These are phyloP conservation scores for Sarcomyxa edulis DNA, from an alignment of 768 basidiomycete genomes.

Conservation along the genomic window DNA sequence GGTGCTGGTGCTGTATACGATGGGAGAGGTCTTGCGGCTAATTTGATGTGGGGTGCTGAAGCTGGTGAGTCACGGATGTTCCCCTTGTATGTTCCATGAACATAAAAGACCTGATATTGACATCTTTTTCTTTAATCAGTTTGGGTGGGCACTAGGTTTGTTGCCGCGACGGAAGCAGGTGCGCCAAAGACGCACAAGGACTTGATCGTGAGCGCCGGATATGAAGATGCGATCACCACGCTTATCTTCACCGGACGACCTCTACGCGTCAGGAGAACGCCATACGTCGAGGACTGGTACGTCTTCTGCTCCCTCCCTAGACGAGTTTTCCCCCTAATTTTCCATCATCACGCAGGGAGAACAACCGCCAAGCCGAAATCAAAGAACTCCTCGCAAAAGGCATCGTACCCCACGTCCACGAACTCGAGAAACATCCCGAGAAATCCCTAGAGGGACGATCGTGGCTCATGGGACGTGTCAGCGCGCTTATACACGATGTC, in stretches of 20 bases:
- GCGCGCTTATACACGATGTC: conserved; percentile 68
- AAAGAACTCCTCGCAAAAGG: conserved; percentile 78
- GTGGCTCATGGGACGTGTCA: conserved; percentile 85
- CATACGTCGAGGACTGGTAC: conserved; percentile 82
- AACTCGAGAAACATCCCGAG: conserved; percentile 78
- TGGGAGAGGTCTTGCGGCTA: conserved; percentile 82
- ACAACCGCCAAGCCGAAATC: conserved; percentile 76
- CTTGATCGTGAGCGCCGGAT: conserved; percentile 59
- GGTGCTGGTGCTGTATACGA: conserved; percentile 93
- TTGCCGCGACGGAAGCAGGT: conserved; percentile 73
- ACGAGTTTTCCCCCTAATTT: not conserved
- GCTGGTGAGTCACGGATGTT: conserved; percentile 83
- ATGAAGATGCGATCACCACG: conserved; percentile 80
- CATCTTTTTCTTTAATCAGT: conserved; percentile 11
- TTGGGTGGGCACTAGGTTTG: conserved; percentile 86
- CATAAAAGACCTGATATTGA: not conserved
- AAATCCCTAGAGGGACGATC: conserved; percentile 59
- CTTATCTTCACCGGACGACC: conserved; percentile 89
- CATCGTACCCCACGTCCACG: conserved; percentile 68
- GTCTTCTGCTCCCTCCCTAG: conserved; percentile 14
- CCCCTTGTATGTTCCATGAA: conserved; percentile 3
- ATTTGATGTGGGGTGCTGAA: conserved; percentile 84
- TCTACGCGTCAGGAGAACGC: conserved; percentile 76
- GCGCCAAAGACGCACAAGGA: conserved; percentile 87
- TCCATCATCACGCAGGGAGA: conserved; percentile 45